Evolutionary conservation across 495 filamentous ascomycete genomes (phyloP), one percentile per base, ranked within the genome.

Genomic region (Cudoniella acicularis): DNA sequence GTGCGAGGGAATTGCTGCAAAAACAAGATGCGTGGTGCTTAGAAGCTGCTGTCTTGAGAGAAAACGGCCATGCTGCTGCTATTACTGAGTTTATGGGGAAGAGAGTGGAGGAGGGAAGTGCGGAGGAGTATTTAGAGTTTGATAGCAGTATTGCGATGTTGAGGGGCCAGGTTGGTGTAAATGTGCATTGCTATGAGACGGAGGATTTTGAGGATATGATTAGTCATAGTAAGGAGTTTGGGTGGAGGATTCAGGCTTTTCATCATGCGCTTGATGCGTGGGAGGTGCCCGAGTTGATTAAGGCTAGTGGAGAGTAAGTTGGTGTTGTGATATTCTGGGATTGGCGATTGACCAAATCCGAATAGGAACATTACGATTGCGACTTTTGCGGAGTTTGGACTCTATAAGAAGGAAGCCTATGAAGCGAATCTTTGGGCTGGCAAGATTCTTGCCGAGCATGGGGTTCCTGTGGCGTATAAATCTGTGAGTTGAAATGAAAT

Each of bases 121-220:
- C 56, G 20, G 61, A 50, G 16, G 76, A 80, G 52, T 78, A 83
- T 16, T 68, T 86, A 3, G 66, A 78, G 18, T 82, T 78, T 75
- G 84, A 87, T 60, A 81, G 81, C 6, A 68, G 80, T 3, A 74
- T 75, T 23, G 85, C 84, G 0, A 73, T 87, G 52, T 59, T 87
- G 48, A 74, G 83, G 22, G 83, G 81, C 0, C 78, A 87, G 60
- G 77, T 87, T 17, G 76, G 78, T 40, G 69, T 87, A 42, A 87
- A 87, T 67, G 80, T 81, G 1, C 85, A 87, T 61, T 87, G 85
- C 68, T 87, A 87, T 67, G 83, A 83, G n/a, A 73, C 81, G 2
- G 75, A 81, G 10, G 85, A 87, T 61, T 73, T 87, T 11, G 83
- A 86, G 66, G 80, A 80, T 25, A 82, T 87, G 61, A 73, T 87